phyloP scores from a whole-genome alignment of 2,329 filamentous ascomycete genomes.

The Corinectria fuckeliana region DNA sequence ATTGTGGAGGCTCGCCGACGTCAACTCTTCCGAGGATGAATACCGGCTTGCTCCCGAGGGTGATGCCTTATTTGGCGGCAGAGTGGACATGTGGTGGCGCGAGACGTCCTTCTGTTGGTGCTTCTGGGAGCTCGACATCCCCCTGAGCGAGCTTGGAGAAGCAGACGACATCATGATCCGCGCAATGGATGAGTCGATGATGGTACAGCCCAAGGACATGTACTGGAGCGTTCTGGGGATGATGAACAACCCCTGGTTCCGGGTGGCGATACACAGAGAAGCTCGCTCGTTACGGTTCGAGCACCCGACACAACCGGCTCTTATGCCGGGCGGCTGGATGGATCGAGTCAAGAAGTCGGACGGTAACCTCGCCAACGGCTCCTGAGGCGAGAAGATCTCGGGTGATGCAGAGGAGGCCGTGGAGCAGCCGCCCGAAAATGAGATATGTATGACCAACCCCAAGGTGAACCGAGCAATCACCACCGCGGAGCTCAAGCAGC shows the following conservation, averaged over 20 bases:
- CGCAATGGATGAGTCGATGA: slow-evolving; percentile 90
- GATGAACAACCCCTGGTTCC: slow-evolving; percentile 98
- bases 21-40: slow-evolving; percentile 84
- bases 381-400: slow-evolving; percentile 78
- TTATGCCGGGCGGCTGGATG: slow-evolving; percentile 90
- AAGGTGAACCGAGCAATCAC: slow-evolving; percentile 68
- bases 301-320: slow-evolving; percentile 82
- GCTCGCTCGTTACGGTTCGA: slow-evolving; percentile 72
- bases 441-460: slow-evolving; percentile 80
- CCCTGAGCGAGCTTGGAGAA: slow-evolving; percentile 64
- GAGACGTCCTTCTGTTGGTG: slow-evolving; percentile 91
- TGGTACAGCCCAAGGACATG: slow-evolving; percentile 88
- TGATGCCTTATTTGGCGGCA: slow-evolving; percentile 75
- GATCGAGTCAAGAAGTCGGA: slow-evolving; percentile 84
- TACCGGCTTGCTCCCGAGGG: slow-evolving; percentile 70
- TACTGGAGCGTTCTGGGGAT: slow-evolving; percentile 95
- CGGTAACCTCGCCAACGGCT: slow-evolving; percentile 79
- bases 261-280: slow-evolving; percentile 77
- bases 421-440: slow-evolving; percentile 60
- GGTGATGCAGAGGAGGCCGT: slow-evolving; percentile 53
- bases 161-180: slow-evolving; percentile 80
- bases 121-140: slow-evolving; percentile 81
- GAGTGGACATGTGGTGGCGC: slow-evolving; percentile 80
- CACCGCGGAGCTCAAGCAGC: slow-evolving; percentile 73
- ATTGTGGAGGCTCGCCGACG: slow-evolving; percentile 77